A percentile compares a stretch with the other conserved stretches of the same genome.
Conservation (phyloP, 1,284 basidiomycete genomes). For the Porogramme epimiltina region DNA sequence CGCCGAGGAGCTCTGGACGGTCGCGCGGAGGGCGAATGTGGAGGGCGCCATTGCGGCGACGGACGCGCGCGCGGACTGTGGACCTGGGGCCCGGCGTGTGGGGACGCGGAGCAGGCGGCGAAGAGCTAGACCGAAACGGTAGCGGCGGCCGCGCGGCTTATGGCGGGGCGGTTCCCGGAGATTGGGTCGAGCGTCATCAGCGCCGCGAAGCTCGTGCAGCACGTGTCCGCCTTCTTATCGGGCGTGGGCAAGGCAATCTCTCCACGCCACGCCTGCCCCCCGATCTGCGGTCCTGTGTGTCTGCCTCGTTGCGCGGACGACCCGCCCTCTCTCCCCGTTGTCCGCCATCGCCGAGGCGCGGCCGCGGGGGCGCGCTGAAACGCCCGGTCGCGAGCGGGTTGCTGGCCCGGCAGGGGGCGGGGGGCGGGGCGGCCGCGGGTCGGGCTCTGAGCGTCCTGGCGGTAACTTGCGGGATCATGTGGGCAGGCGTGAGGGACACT, state of each 20-base stretch:
- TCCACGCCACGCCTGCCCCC: constrained; percentile 20
- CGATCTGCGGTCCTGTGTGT: constrained; percentile 15
- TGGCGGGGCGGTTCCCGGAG: constrained; percentile 6
- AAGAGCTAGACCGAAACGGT: too few species aligned
- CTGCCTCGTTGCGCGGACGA: constrained; percentile 14
- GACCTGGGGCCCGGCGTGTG: too few species aligned
- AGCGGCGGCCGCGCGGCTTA: too few species aligned
- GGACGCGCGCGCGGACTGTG: too few species aligned
- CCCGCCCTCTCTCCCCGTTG: too few species aligned
- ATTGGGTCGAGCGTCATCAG: constrained; percentile 13
- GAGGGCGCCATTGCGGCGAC: too few species aligned
- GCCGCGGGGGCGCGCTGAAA: neutral
- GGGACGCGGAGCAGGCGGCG: too few species aligned
- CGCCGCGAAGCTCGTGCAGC: constrained; percentile 19
- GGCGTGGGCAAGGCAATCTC: constrained; percentile 24
- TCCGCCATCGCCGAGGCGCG: too few species aligned
- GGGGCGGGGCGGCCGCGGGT: neutral
- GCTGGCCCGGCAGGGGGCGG: neutral
- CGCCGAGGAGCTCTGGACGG: too few species aligned
- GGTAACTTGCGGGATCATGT: constrained; percentile 24
- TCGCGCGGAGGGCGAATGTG: too few species aligned
- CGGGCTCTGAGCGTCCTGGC: constrained; percentile 1
- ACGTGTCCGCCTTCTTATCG: constrained; percentile 22
- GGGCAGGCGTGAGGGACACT: constrained; percentile 12
- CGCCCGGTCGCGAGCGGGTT: neutral